Conservation (phyloP, 176 grass and related monocot genomes). For the Themeda triandra region DNA sequence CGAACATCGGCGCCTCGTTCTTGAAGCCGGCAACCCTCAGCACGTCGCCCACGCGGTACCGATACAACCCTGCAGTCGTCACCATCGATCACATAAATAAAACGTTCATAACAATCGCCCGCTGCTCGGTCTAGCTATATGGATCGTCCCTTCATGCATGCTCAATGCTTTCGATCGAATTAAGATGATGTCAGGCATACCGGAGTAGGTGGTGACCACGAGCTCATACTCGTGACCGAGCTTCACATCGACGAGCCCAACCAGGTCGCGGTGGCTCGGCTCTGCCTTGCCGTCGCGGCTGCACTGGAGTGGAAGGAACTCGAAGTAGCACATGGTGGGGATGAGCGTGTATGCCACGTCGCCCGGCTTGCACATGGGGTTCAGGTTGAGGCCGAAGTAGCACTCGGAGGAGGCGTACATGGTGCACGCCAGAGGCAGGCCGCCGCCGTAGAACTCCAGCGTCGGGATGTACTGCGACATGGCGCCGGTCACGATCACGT, state of each 20-base stretch:
- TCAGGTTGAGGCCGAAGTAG: slow-evolving; percentile 92
- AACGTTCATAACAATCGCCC: neutral
- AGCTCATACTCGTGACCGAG: slow-evolving; percentile 88
- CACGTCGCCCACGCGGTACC: slow-evolving; percentile 96
- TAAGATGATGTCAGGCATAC: slow-evolving; percentile 25
- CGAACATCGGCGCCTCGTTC: slow-evolving; percentile 93
- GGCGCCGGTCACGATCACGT: slow-evolving; percentile 92
- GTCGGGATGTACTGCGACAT: slow-evolving; percentile 99
- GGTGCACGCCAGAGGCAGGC: slow-evolving; percentile 85
- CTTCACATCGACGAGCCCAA: slow-evolving; percentile 82
- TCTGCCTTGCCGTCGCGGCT: slow-evolving; percentile 32
- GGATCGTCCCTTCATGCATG: neutral
- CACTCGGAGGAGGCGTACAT: slow-evolving; percentile 98
- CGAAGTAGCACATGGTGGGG: slow-evolving; percentile 95
- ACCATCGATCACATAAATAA: neutral
- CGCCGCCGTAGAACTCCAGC: slow-evolving; percentile 77
- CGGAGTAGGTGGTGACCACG: slow-evolving; percentile 90
- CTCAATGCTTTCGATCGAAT: neutral
- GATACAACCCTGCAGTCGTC: slow-evolving; percentile 67
- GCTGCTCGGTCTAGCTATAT: too few species aligned
- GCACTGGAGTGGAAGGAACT: slow-evolving; percentile 66
- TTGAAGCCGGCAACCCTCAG: slow-evolving; percentile 81
- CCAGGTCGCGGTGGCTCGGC: slow-evolving; percentile 60
- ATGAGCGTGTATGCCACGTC: slow-evolving; percentile 95
- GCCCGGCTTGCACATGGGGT: slow-evolving; percentile 83